Evolutionary conservation across 2,329 filamentous ascomycete genomes (phyloP).

Genomic region (Penicillium expansum): DNA sequence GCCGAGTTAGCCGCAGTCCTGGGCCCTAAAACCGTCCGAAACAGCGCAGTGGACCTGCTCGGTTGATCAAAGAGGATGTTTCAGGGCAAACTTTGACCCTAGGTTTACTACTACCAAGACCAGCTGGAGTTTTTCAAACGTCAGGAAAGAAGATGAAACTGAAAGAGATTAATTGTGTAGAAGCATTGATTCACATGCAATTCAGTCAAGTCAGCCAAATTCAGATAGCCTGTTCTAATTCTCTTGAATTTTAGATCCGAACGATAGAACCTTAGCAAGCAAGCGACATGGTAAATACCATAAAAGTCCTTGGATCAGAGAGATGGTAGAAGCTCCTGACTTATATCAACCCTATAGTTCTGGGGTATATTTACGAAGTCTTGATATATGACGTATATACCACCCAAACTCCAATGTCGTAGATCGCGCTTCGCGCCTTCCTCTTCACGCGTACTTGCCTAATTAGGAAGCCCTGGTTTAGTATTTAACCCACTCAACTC

Average conservation of each 20-base stretch:
- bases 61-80: constrained; percentile 21
- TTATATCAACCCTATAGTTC: background rate
- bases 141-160: background rate
- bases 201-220: background rate
- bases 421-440: no score
- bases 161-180: background rate
- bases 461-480: background rate
- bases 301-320: no score
- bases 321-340: no score
- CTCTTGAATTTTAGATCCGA: background rate
- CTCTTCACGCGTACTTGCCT: background rate
- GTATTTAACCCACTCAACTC: background rate
- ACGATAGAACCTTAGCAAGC: no score
- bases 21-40: constrained; percentile 43
- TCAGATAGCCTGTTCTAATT: background rate
- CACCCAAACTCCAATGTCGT: no score
- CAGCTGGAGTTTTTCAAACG: no score
- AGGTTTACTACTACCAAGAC: background rate
- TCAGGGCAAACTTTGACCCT: background rate
- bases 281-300: background rate
- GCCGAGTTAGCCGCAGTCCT: constrained; percentile 48
- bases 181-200: background rate
- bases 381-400: background rate
- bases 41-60: constrained; percentile 43
- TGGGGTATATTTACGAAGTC: background rate